phyloP scores from a whole-genome alignment of 148 eudicot genomes.

The Polygonum aviculare region DNA sequence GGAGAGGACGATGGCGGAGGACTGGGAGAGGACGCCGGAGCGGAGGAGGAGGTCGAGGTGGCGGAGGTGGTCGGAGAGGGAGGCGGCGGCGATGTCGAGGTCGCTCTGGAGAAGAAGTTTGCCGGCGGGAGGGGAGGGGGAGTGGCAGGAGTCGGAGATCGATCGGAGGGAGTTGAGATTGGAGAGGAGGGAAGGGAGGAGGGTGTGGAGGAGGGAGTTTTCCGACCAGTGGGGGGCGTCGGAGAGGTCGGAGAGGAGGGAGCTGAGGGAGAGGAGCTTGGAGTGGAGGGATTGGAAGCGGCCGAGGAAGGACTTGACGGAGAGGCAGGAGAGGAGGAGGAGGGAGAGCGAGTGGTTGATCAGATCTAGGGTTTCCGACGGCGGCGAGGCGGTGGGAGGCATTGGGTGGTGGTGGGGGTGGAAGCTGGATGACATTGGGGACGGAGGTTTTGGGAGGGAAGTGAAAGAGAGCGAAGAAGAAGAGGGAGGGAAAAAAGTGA shows the following conservation, averaged over 20 bases:
- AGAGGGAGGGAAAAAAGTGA: not conserved
- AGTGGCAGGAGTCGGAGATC: slow-evolving; percentile 28
- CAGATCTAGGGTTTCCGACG: slow-evolving; percentile 24
- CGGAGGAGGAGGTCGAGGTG: slow-evolving; percentile 46
- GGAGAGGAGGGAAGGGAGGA: slow-evolving; percentile 12
- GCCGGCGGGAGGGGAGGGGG: slow-evolving; percentile 20
- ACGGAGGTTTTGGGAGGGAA: slow-evolving; percentile 5
- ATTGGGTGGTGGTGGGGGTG: slow-evolving; percentile 10
- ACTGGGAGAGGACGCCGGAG: slow-evolving; percentile 48
- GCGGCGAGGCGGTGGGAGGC: slow-evolving; percentile 26
- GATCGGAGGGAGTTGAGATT: slow-evolving; percentile 21
- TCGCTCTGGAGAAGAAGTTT: slow-evolving; percentile 60
- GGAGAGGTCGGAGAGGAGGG: slow-evolving; percentile 32
- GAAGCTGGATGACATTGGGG: not conserved
- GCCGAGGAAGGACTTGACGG: slow-evolving; percentile 41
- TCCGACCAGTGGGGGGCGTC: slow-evolving; percentile 45
- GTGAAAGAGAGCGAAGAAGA: not conserved
- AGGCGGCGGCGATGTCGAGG: slow-evolving; percentile 51
- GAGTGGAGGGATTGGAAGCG: slow-evolving; percentile 48
- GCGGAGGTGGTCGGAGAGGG: slow-evolving; percentile 36
- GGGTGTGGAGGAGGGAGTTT: slow-evolving; percentile 30
- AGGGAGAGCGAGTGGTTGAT: slow-evolving; percentile 24
- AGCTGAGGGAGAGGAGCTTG: slow-evolving; percentile 30
- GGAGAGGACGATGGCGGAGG: slow-evolving; percentile 54
- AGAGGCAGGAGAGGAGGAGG: slow-evolving; percentile 36